Evolutionary conservation across 2,329 filamentous ascomycete species (phyloP).

Genomic region (Zasmidium citrigriseum): DNA sequence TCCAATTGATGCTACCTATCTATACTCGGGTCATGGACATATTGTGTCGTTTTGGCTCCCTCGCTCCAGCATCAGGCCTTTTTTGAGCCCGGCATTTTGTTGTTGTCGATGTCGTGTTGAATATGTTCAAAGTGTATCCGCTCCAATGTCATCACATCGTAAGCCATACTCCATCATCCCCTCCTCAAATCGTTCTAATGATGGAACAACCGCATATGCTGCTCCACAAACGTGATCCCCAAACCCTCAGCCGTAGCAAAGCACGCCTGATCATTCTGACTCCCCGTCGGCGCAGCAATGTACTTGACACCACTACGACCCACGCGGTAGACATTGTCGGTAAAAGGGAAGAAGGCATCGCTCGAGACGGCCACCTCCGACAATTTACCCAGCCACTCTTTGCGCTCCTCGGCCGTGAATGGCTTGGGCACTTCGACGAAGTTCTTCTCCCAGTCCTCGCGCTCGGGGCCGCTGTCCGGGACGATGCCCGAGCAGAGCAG

Average conservation of each 20-base stretch:
- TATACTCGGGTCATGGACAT: neutral
- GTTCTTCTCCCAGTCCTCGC: constrained; percentile 79
- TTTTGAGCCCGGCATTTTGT: neutral
- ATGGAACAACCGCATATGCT: constrained; percentile 91
- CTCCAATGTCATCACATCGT: constrained; percentile 2
- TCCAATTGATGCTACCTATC: neutral
- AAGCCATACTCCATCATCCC: neutral
- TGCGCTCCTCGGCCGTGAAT: constrained; percentile 82
- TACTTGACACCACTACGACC: constrained; percentile 90
- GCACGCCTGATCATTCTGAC: constrained; percentile 78
- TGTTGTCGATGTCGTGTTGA: constrained; percentile 5
- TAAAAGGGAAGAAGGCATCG: constrained; percentile 98
- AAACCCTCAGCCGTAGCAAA: constrained; percentile 90
- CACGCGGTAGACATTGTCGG: constrained; percentile 94
- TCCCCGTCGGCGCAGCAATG: constrained; percentile 89
- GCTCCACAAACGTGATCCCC: constrained; percentile 92
- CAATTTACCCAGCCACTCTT: constrained; percentile 82
- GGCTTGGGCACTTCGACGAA: constrained; percentile 85
- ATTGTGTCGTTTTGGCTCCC: neutral
- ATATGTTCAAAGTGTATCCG: neutral
- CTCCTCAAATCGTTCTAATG: constrained; percentile 59
- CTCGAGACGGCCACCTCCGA: constrained; percentile 82
- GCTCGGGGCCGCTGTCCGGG: constrained; percentile 79
- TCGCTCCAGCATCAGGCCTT: too few species aligned
- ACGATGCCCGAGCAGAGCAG: constrained; percentile 89